phyloP scores from a whole-genome alignment of 441 rosid genomes.

The Macaranga tanarius region DNA sequence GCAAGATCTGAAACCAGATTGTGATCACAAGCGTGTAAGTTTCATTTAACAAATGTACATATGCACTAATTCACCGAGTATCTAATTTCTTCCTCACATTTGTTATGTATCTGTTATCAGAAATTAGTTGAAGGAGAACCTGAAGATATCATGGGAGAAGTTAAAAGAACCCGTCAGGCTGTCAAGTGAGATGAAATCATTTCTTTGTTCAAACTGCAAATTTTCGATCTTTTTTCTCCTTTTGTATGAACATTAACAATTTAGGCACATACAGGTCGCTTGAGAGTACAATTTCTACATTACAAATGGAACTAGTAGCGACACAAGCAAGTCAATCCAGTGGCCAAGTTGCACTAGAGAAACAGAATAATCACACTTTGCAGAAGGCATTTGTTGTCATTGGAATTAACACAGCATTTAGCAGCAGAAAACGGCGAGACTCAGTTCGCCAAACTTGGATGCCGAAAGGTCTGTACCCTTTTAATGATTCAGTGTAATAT shows the following conservation, averaged over 20 bases:
- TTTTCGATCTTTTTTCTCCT: too few species aligned
- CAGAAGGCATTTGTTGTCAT: conserved; percentile 72
- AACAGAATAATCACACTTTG: conserved; percentile 37
- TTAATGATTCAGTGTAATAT: too few species aligned
- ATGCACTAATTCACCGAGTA: neutral
- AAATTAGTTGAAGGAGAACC: conserved; percentile 54
- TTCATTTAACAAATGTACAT: neutral
- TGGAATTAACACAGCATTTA: conserved; percentile 89
- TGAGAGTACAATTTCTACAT: conserved; percentile 60
- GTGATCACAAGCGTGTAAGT: conserved; percentile 72
- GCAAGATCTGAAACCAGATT: conserved; percentile 32
- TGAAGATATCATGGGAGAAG: conserved; percentile 63
- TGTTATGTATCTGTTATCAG: conserved; percentile 27
- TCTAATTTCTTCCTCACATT: neutral
- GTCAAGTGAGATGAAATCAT: conserved; percentile 44
- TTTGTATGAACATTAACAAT: neutral
- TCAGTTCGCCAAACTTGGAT: conserved; percentile 78
- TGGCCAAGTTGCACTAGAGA: conserved; percentile 22
- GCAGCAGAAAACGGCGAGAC: conserved; percentile 80
- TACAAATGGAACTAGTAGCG: conserved; percentile 65
- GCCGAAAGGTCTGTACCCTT: conserved; percentile 49
- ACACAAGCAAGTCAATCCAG: conserved; percentile 33
- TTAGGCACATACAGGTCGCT: conserved; percentile 42
- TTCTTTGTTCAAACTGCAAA: neutral
- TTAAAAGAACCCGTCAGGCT: conserved; percentile 66